phyloP scores from a whole-genome alignment of 192 early-diverging fungal species.

The Chytriomyces sp. region DNA sequence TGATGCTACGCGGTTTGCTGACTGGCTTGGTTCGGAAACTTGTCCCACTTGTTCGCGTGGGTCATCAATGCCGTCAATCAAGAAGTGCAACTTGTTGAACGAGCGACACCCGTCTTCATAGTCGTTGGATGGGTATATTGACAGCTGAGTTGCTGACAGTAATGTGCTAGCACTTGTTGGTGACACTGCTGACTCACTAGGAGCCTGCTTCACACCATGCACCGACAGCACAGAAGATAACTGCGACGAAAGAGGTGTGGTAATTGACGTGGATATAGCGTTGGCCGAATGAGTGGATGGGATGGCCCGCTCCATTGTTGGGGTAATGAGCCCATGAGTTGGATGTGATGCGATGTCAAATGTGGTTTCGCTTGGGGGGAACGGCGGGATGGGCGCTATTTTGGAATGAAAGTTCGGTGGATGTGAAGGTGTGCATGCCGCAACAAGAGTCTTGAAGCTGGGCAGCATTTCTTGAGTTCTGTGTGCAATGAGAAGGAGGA shows the following conservation, averaged over 20 bases:
- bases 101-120: no score
- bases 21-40: no score
- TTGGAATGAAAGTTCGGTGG: not conserved
- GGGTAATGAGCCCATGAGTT: not conserved
- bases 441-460: not conserved
- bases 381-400: not conserved
- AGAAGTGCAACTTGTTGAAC: no score
- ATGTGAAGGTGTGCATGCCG: not conserved
- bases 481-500: not conserved
- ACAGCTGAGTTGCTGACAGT: no score
- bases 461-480: not conserved
- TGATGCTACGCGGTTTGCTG: not conserved
- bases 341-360: not conserved
- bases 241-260: no score
- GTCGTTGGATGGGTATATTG: no score
- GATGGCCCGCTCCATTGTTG: not conserved
- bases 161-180: no score
- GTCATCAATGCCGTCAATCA: no score
- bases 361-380: not conserved
- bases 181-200: no score
- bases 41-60: no score
- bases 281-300: not conserved
- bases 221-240: no score
- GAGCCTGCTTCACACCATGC: no score
- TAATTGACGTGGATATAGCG: not conserved